Evolutionary conservation across 2,329 filamentous ascomycete species (phyloP).

Genomic region (Phoma sp.): DNA sequence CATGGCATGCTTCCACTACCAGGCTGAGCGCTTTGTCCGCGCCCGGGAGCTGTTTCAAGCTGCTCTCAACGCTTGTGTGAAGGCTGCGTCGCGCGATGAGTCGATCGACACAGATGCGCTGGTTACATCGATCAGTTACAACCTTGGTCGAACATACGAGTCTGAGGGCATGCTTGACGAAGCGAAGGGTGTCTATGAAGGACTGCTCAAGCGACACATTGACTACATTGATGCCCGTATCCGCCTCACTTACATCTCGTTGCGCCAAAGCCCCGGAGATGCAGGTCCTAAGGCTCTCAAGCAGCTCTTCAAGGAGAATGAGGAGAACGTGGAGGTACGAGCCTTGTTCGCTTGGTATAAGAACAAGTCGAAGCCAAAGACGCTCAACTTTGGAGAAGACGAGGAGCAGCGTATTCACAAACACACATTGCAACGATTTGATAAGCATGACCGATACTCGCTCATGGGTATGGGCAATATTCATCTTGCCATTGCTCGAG

Average conservation of each 20-base stretch:
- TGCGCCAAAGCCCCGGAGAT: slow-evolving; percentile 79
- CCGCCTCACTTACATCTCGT: slow-evolving; percentile 86
- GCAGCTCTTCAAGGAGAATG: slow-evolving; percentile 83
- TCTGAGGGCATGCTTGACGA: slow-evolving; percentile 79
- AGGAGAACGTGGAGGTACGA: slow-evolving; percentile 86
- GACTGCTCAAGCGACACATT: slow-evolving; percentile 79
- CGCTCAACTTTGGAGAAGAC: slow-evolving; percentile 82
- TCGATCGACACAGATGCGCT: slow-evolving; percentile 86
- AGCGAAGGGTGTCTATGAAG: slow-evolving; percentile 87
- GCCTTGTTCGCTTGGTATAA: slow-evolving; percentile 95
- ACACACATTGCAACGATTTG: slow-evolving; percentile 83
- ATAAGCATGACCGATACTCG: slow-evolving; percentile 98
- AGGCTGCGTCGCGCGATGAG: slow-evolving; percentile 75
- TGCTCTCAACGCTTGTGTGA: slow-evolving; percentile 86
- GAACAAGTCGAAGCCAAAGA: slow-evolving; percentile 84
- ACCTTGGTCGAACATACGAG: slow-evolving; percentile 92
- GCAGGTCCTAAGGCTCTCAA: slow-evolving; percentile 86
- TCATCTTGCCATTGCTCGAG: slow-evolving; percentile 83
- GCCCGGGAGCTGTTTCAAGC: slow-evolving; percentile 90
- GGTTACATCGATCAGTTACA: slow-evolving; percentile 96
- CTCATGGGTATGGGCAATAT: slow-evolving; percentile 97
- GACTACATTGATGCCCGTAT: slow-evolving; percentile 94
- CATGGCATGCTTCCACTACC: slow-evolving; percentile 94
- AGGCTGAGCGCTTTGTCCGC: slow-evolving; percentile 78
- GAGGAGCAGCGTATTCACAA: slow-evolving; percentile 94